Evolutionary conservation across 164 flowering plant genomes (phyloP), one percentile per base, ranked within the genome.

Genomic region (Vitis rupestris): DNA sequence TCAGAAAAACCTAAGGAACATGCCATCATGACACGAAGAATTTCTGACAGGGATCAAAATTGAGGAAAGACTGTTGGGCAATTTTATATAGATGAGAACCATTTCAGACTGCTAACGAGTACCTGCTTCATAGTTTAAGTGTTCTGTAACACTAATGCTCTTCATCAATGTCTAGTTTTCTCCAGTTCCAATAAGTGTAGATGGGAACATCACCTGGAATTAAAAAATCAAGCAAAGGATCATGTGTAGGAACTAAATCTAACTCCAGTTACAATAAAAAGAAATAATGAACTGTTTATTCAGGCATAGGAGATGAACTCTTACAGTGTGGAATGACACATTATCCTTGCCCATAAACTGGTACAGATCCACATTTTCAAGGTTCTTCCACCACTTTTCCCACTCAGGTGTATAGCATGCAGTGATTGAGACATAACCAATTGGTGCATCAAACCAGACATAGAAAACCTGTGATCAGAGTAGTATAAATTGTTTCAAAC

Each of bases 281-380:
- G 19, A 49, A 50, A 8, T 50, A 30, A 19, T 9, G 16, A 7
- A 31, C 3, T 31, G 44, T 31, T 31, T 3, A 31, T 31, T 31
- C 44, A 31, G 7, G 44, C 6, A 31, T 31, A 31, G 6, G 49
- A 16, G 10, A 48, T 17, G 6, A 13, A 65, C 9, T 67, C 84
- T 83, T 83, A 95, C 97, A 52, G 99, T 92, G 82, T 95, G 99
- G 69, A 93, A 95, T 58, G 97, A 96, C 69, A 95, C 97, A 84
- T 95, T 93, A 75, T 95, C 99, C 79, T 95, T 95, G 69, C 99
- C 99, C 99, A 95, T 93, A 73, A 95, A 95, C 77, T 95, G 99
- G 83, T 78, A 95, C 9, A 95, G 81, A 81, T 93, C 98, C 73
- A 93, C 97, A 71, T 95, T 82, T 31, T 91, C 90, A 58, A 98